Evolutionary conservation across 2,329 filamentous ascomycete species (phyloP).

Genomic region (Simplicillium aogashimaense): DNA sequence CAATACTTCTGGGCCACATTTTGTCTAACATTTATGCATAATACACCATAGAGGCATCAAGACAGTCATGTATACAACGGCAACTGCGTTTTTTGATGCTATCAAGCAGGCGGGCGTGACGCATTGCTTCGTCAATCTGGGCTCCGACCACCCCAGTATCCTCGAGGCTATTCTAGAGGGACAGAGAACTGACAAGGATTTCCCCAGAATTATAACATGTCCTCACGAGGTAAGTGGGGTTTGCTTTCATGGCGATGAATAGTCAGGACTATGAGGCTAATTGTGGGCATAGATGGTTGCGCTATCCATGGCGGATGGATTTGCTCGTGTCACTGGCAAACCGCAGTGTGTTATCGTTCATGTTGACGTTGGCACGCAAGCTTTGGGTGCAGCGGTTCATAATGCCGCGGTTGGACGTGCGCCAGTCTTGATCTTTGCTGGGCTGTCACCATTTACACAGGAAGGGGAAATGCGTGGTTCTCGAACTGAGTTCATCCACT

Average conservation of each 20-base stretch:
- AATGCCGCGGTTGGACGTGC: constrained; percentile 67
- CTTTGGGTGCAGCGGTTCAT: constrained; percentile 67
- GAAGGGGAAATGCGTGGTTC: constrained; percentile 69
- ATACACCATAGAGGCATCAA: too few relatives aligned
- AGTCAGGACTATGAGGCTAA: neutral
- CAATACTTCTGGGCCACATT: too few relatives aligned
- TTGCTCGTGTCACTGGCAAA: constrained; percentile 60
- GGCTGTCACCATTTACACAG: constrained; percentile 65
- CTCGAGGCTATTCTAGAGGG: constrained; percentile 74
- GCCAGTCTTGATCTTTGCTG: constrained; percentile 70
- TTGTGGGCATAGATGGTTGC: constrained; percentile 58
- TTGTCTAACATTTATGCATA: too few relatives aligned
- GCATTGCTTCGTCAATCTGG: constrained; percentile 55
- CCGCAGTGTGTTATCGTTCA: constrained; percentile 73
- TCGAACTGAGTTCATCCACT: constrained; percentile 79
- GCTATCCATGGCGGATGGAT: constrained; percentile 76
- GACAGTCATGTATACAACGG: constrained; percentile 55
- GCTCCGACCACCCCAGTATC: constrained; percentile 66
- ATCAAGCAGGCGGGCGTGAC: constrained; percentile 59
- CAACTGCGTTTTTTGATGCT: constrained; percentile 75
- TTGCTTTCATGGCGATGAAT: neutral
- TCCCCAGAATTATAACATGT: constrained; percentile 68
- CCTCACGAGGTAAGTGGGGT: constrained; percentile 56
- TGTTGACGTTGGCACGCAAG: constrained; percentile 75
- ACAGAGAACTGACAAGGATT: constrained; percentile 55